Evolutionary conservation across 768 basidiomycete genomes (phyloP).

Genomic region (Erythrobasidium yunnanense): DNA sequence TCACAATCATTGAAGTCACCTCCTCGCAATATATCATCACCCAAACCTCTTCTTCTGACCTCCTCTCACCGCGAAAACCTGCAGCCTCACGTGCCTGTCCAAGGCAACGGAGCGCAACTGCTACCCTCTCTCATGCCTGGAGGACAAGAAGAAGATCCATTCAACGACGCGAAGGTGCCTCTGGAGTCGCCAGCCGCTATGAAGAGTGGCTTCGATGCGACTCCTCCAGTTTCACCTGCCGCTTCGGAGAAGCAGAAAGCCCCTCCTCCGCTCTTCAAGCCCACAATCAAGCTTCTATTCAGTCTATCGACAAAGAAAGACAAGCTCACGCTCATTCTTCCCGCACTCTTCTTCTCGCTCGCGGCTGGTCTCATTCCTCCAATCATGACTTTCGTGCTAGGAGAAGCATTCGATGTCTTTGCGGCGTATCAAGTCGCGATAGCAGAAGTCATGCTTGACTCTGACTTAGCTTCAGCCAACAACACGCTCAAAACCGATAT

Average conservation of each 20-base stretch:
- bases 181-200: not conserved
- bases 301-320: slow-evolving; percentile 41
- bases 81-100: not conserved
- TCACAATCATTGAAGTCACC: not conserved
- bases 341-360: slow-evolving; percentile 55
- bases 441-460: not conserved
- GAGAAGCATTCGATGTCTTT: slow-evolving; percentile 64
- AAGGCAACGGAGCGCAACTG: not conserved
- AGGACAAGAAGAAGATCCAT: not conserved
- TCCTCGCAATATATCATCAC: not conserved
- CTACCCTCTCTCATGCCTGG: slow-evolving; percentile 9
- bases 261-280: slow-evolving; percentile 22
- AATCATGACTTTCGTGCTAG: slow-evolving; percentile 74
- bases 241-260: not conserved
- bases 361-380: slow-evolving; percentile 63
- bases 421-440: slow-evolving; percentile 48
- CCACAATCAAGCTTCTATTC: slow-evolving; percentile 18
- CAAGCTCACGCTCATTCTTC: slow-evolving; percentile 52
- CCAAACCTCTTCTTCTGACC: not conserved
- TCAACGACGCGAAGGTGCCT: not conserved
- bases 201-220: not conserved
- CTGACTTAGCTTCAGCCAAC: slow-evolving; percentile 24
- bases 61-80: not conserved
- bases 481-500: slow-evolving; percentile 35
- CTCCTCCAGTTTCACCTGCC: slow-evolving; percentile 7